phyloP scores from a whole-genome alignment of 805 yeast genomes.

The Candida dendrica region DNA sequence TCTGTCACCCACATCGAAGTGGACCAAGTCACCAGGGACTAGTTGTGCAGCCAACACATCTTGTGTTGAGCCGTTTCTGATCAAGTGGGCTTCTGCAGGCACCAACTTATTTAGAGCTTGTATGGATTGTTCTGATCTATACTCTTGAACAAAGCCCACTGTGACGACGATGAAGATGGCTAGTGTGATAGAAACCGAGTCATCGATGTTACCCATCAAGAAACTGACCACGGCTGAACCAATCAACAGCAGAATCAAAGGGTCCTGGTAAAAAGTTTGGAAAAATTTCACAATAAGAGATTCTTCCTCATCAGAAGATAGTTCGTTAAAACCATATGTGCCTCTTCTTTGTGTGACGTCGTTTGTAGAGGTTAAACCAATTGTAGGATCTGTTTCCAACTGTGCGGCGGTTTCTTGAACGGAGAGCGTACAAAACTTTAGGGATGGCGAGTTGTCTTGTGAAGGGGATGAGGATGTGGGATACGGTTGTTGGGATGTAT shows the following conservation, averaged over 20 bases:
- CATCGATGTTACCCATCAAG: constrained; percentile 93
- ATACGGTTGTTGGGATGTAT: constrained; percentile 1
- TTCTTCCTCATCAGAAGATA: constrained; percentile 72
- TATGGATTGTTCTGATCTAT: constrained; percentile 87
- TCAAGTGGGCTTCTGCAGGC: constrained; percentile 93
- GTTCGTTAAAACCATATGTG: constrained; percentile 76
- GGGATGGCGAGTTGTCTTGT: constrained; percentile 48
- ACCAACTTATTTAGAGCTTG: constrained; percentile 90
- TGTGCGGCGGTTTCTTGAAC: constrained; percentile 59
- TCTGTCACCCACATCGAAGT: constrained; percentile 86
- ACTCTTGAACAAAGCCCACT: constrained; percentile 97
- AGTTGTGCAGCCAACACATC: constrained; percentile 79
- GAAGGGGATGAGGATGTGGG: constrained; percentile 17
- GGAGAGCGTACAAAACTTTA: constrained; percentile 52
- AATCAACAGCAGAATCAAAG: constrained; percentile 77
- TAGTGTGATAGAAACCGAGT: constrained; percentile 86
- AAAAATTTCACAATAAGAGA: constrained; percentile 62
- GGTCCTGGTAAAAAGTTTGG: constrained; percentile 81
- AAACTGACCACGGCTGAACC: constrained; percentile 87
- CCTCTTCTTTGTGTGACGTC: constrained; percentile 69
- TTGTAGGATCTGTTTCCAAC: constrained; percentile 49
- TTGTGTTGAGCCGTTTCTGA: constrained; percentile 72
- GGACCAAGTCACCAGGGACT: constrained; percentile 95
- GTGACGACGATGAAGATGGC: constrained; percentile 91
- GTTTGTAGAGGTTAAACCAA: constrained; percentile 61